A percentile compares a stretch with the other conserved stretches of the same genome.
Evolutionary conservation across 352 stramenopile species (phyloP).

Genomic region (Phytophthora melonis): DNA sequence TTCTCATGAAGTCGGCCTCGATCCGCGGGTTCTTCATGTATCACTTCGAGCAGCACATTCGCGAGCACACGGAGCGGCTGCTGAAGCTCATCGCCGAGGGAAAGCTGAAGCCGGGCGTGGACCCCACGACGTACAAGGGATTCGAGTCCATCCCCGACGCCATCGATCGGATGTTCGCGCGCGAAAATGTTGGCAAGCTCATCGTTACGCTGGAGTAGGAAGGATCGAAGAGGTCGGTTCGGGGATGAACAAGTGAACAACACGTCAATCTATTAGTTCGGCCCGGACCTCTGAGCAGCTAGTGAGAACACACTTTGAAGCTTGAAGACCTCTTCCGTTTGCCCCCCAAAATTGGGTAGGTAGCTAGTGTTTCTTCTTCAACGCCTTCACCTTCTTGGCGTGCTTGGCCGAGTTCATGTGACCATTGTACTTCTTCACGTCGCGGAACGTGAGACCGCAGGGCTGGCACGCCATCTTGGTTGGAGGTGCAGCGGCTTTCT

Average conservation of each 20-base stretch:
- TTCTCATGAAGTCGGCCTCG: slow-evolving; percentile 47
- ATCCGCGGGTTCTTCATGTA: slow-evolving; percentile 48
- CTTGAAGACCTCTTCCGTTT: background rate
- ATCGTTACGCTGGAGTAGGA: slow-evolving; percentile 54
- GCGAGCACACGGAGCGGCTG: slow-evolving; percentile 51
- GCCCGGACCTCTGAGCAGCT: background rate
- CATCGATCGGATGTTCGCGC: slow-evolving; percentile 62
- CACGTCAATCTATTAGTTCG: slow-evolving; percentile 9
- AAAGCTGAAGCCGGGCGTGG: slow-evolving; percentile 51
- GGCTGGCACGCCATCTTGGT: slow-evolving; percentile 58
- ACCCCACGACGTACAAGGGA: slow-evolving; percentile 46
- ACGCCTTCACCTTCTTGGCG: slow-evolving; percentile 69
- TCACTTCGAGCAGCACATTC: slow-evolving; percentile 42
- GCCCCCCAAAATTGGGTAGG: background rate
- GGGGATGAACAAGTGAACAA: background rate
- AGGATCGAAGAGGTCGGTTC: too few relatives aligned
- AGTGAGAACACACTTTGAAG: background rate
- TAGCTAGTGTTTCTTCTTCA: slow-evolving; percentile 56
- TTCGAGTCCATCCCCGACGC: slow-evolving; percentile 62
- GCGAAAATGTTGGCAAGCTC: slow-evolving; percentile 71
- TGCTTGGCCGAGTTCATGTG: slow-evolving; percentile 91
- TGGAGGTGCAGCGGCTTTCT: slow-evolving; percentile 18
- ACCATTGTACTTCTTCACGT: slow-evolving; percentile 86
- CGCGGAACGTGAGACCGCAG: slow-evolving; percentile 64
- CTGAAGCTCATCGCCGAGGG: slow-evolving; percentile 51